Evolutionary conservation across 495 filamentous ascomycete genomes (phyloP).

Genomic region (Talaromyces adpressus): DNA sequence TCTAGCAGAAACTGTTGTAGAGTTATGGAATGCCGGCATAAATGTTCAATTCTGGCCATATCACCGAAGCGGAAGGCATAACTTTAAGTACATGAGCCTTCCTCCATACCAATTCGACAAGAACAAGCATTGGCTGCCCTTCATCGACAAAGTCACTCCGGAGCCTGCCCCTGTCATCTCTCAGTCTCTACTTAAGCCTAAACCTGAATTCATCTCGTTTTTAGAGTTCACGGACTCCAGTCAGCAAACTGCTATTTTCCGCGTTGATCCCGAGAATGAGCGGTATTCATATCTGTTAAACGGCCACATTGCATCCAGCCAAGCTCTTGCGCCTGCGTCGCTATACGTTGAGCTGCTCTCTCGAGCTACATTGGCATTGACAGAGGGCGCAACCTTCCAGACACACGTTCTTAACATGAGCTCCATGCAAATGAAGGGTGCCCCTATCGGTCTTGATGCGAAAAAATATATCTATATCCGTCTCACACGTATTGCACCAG

Average conservation of each 20-base stretch:
- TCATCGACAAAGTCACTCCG: conserved; percentile 7
- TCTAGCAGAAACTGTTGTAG: conserved; percentile 18
- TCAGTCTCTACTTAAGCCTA: conserved; percentile 9
- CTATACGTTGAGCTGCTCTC: conserved; percentile 35
- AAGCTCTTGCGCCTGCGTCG: conserved; percentile 32
- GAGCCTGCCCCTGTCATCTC: neutral
- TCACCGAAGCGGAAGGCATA: conserved; percentile 10
- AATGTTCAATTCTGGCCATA: conserved; percentile 28
- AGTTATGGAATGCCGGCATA: conserved; percentile 21
- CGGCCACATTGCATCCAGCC: conserved; percentile 30
- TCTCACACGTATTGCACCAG: conserved; percentile 2
- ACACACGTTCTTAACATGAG: conserved; percentile 7
- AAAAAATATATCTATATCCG: conserved; percentile 5
- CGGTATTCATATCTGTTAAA: conserved; percentile 32
- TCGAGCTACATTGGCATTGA: conserved; percentile 4
- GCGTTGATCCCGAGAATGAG: conserved; percentile 35
- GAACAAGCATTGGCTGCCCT: conserved; percentile 22
- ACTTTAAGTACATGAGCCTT: conserved; percentile 14
- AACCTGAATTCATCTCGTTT: conserved; percentile 29
- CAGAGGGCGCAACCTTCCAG: neutral
- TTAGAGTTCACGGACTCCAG: conserved; percentile 33
- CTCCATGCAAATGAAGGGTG: conserved; percentile 8
- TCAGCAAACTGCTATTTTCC: conserved; percentile 28
- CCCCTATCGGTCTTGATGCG: conserved; percentile 3
- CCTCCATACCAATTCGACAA: conserved; percentile 33